Conservation (phyloP, 352 stramenopile species). For the Globisporangium echinulatum region DNA sequence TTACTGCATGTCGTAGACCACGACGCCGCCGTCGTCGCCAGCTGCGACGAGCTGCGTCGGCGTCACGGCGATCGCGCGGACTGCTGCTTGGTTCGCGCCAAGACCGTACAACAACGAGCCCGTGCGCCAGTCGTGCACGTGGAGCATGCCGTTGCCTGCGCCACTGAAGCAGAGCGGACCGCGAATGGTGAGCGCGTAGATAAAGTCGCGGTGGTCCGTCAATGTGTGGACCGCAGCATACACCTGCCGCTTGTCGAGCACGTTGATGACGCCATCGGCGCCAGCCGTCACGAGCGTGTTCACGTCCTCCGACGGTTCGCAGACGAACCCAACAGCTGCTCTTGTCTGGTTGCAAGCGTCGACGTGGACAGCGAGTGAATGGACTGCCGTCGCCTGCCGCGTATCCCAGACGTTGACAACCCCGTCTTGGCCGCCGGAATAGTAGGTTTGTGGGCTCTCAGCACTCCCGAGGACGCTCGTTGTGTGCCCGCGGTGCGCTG, state of each 20-base stretch:
- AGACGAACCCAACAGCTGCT: conserved; percentile 66
- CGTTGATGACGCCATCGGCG: conserved; percentile 71
- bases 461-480: conserved; percentile 50
- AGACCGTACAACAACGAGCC: conserved; percentile 73
- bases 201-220: conserved; percentile 81
- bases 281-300: conserved; percentile 64
- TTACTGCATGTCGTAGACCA: conserved; percentile 72
- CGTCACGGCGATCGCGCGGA: conserved; percentile 61
- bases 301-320: conserved; percentile 30
- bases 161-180: conserved; percentile 74
- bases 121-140: conserved; percentile 72
- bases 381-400: conserved; percentile 27
- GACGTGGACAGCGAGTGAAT: conserved; percentile 41
- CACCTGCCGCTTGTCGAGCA: conserved; percentile 59
- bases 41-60: conserved; percentile 50
- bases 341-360: conserved; percentile 51
- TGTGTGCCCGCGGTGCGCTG: conserved; percentile 53
- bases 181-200: conserved; percentile 73
- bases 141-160: conserved; percentile 79
- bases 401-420: conserved; percentile 69
- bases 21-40: conserved; percentile 77
- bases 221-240: conserved; percentile 49
- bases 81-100: conserved; percentile 76
- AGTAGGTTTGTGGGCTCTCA: conserved; percentile 19
- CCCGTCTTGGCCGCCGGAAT: conserved; percentile 80